phyloP scores from a whole-genome alignment of 164 flowering plant genomes.

The Akebia trifoliata region DNA sequence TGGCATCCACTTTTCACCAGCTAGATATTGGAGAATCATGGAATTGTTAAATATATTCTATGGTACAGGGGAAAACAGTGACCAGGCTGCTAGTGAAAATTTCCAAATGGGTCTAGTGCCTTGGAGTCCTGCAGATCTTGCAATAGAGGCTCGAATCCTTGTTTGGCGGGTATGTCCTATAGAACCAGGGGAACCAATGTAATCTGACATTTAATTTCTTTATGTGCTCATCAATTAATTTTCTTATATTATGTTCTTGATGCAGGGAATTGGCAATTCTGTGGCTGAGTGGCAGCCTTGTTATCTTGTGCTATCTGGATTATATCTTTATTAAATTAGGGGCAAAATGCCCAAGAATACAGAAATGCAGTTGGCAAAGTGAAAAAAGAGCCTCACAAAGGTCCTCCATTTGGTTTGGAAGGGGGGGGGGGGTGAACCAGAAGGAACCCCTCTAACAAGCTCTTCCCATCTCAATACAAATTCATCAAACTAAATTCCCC shows the following conservation, averaged over 20 bases:
- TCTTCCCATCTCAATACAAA: too few species aligned
- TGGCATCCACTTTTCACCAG: slow-evolving; percentile 87
- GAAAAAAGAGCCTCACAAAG: too few species aligned
- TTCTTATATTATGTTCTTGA: slow-evolving; percentile 9
- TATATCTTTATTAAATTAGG: too few species aligned
- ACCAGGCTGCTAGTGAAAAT: slow-evolving; percentile 31
- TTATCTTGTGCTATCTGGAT: slow-evolving; percentile 75
- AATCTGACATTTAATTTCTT: neutral
- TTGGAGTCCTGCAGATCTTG: slow-evolving; percentile 78
- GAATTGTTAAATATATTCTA: slow-evolving; percentile 59
- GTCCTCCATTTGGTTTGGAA: too few species aligned
- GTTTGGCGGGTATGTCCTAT: slow-evolving; percentile 78
- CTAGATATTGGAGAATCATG: slow-evolving; percentile 63
- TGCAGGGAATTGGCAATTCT: slow-evolving; percentile 93
- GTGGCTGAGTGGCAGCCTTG: slow-evolving; percentile 93
- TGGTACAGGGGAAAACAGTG: slow-evolving; percentile 40
- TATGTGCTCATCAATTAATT: neutral
- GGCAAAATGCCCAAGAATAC: too few species aligned
- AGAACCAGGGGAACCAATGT: neutral
- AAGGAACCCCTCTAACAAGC: too few species aligned
- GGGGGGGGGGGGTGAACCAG: too few species aligned
- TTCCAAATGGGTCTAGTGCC: slow-evolving; percentile 36
- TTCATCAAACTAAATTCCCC: too few species aligned
- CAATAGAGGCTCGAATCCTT: slow-evolving; percentile 67
- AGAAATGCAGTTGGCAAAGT: too few species aligned